These are phyloP conservation scores for Perkinsela sp. DNA, from an alignment of 208 protist species.

Conservation along the genomic window DNA sequence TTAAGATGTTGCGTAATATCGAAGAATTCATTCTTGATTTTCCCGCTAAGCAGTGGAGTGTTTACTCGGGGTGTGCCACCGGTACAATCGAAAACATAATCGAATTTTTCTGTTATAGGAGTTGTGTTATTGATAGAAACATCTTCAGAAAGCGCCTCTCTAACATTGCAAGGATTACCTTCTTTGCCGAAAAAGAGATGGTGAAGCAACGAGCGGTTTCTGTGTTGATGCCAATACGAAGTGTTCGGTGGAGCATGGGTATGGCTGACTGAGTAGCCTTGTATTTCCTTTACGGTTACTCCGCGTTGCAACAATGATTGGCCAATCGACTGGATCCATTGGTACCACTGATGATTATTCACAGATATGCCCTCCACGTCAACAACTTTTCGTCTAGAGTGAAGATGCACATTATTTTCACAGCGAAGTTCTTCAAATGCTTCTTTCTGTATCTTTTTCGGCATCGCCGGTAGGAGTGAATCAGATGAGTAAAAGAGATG, in stretches of 20 bases:
- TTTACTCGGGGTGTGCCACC: constrained; percentile 16
- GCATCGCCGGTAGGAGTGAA: constrained; percentile 24
- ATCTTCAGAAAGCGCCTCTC: not conserved
- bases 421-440: constrained; percentile 15
- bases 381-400: constrained; percentile 8
- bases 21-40: constrained; percentile 10
- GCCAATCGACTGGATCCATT: not conserved
- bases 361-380: not conserved
- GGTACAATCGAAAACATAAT: constrained; percentile 39
- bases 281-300: too few relatives aligned
- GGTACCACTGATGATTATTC: not conserved
- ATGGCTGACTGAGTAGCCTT: not conserved
- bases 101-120: constrained; percentile 15
- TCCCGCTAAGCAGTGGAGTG: constrained; percentile 4
- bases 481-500: constrained; percentile 28
- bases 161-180: not conserved
- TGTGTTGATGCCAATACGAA: not conserved
- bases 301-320: not conserved
- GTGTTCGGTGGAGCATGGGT: not conserved
- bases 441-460: constrained; percentile 19
- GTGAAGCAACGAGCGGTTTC: not conserved
- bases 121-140: not conserved
- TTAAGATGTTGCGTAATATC: constrained; percentile 27
- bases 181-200: not conserved
- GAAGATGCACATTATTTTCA: constrained; percentile 17